Conservation (phyloP, 1,284 basidiomycete genomes). For the Stygiomarasmius scandens region DNA sequence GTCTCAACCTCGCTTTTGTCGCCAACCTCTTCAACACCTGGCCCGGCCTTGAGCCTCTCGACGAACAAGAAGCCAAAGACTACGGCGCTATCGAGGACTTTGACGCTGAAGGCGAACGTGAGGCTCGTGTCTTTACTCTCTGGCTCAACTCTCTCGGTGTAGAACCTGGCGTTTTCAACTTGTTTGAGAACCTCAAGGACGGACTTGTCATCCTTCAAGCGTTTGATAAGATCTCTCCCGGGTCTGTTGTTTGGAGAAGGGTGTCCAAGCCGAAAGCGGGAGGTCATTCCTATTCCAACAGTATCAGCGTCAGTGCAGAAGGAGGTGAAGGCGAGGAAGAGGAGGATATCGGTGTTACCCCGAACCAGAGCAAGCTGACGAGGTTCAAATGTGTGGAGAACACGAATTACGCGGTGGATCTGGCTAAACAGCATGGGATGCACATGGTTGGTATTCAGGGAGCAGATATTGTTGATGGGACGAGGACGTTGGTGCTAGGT, state of each 20-base stretch:
- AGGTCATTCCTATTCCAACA: conserved; percentile 24
- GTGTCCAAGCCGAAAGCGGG: conserved; percentile 86
- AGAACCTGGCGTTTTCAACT: conserved; percentile 93
- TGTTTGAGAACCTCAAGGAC: conserved; percentile 95
- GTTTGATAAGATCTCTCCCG: conserved; percentile 94
- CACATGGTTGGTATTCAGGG: conserved; percentile 98
- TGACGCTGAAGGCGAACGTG: conserved; percentile 97
- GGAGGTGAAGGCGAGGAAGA: conserved; percentile 64
- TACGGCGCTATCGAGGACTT: conserved; percentile 94
- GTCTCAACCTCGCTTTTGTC: conserved; percentile 97
- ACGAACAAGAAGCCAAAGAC: conserved; percentile 85
- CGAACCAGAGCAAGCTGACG: conserved; percentile 83
- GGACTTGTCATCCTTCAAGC: conserved; percentile 92
- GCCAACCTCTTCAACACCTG: conserved; percentile 99
- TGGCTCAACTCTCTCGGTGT: conserved; percentile 98
- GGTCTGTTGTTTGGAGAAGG: conserved; percentile 91
- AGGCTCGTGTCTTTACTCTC: conserved; percentile 95
- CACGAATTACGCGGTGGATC: conserved; percentile 94
- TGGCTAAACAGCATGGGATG: conserved; percentile 92
- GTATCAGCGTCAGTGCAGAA: conserved; percentile 32
- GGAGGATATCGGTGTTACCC: conserved; percentile 75
- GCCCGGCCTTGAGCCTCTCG: conserved; percentile 90
- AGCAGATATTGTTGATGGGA: conserved; percentile 93
- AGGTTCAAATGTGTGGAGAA: conserved; percentile 98
- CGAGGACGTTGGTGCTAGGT: conserved; percentile 90